Conservation (phyloP, 805 yeast genomes). For the Jamesozyma hellenica region DNA sequence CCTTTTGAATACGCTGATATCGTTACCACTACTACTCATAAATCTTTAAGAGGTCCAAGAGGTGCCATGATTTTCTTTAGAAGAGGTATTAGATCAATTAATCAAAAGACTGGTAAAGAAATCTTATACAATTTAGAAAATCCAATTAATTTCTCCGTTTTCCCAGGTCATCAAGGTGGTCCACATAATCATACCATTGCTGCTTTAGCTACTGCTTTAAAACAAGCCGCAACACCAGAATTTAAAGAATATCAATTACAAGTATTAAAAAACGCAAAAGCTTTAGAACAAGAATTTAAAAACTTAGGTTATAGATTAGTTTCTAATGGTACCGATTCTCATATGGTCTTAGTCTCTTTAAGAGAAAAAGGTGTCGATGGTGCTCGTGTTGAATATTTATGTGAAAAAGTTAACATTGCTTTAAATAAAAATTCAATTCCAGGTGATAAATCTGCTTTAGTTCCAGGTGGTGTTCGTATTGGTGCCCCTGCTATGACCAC, state of each 20-base stretch:
- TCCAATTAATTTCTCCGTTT: conserved; percentile 93
- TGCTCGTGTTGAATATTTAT: conserved; percentile 91
- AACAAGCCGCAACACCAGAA: conserved; percentile 86
- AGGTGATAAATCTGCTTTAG: conserved; percentile 92
- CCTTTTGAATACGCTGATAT: conserved; percentile 97
- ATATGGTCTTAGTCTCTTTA: conserved; percentile 84
- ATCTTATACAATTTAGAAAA: conserved; percentile 82
- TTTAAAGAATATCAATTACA: conserved; percentile 82
- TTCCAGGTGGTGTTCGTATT: conserved; percentile 94
- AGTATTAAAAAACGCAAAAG: conserved; percentile 80
- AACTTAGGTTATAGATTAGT: conserved; percentile 70
- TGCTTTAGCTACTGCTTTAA: conserved; percentile 92
- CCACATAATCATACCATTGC: conserved; percentile 99
- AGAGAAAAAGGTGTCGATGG: conserved; percentile 90
- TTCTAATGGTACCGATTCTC: conserved; percentile 94
- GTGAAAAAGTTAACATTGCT: conserved; percentile 90
- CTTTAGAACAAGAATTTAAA: conserved; percentile 66
- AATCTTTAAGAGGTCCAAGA: conserved; percentile 97
- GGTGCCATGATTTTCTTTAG: conserved; percentile 99
- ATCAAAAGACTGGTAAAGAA: conserved; percentile 87
- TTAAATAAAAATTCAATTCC: conserved; percentile 96
- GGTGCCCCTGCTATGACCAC: conserved; percentile 99
- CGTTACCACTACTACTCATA: conserved; percentile 97
- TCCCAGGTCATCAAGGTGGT: conserved; percentile 99
- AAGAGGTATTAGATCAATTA: conserved; percentile 82